Evolutionary conservation across 768 basidiomycete genomes (phyloP).

Genomic region (Rossbeevera mucosa): DNA sequence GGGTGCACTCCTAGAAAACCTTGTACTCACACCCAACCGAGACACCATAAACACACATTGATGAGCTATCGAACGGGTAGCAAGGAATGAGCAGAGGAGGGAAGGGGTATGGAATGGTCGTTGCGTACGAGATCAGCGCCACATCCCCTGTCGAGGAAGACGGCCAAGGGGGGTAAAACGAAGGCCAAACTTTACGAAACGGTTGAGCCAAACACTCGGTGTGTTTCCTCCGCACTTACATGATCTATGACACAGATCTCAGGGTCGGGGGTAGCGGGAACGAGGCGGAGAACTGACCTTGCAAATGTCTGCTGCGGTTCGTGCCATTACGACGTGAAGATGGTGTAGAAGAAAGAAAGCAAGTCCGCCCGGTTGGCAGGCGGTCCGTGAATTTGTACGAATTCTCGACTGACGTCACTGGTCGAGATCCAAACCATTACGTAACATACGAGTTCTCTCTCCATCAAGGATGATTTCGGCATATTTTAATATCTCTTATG

Average conservation of each 20-base stretch:
- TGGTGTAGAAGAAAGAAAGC: constrained; percentile 1
- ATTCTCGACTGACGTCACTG: constrained; percentile 26
- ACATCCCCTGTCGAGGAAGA: constrained; percentile 87
- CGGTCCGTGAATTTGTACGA: constrained; percentile 4
- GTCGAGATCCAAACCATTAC: not conserved
- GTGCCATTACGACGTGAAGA: constrained; percentile 45
- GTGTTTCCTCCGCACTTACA: constrained; percentile 30
- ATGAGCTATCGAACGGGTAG: constrained; percentile 39
- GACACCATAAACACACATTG: constrained; percentile 74
- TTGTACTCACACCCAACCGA: constrained; percentile 69
- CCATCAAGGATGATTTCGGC: constrained; percentile 13
- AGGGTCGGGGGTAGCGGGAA: not conserved
- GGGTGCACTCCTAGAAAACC: not conserved
- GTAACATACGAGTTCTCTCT: not conserved
- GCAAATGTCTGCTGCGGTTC: constrained; percentile 72
- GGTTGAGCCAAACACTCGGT: constrained; percentile 8
- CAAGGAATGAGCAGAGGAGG: not conserved
- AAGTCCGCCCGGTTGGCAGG: not conserved
- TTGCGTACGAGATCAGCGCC: constrained; percentile 63
- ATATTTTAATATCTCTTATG: constrained; percentile 36
- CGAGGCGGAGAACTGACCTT: constrained; percentile 47
- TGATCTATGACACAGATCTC: constrained; percentile 34
- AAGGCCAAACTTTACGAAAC: constrained; percentile 50
- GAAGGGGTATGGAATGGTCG: not conserved
- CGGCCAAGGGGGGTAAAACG: constrained; percentile 77